Percentiles rank a stretch among this genome's conserved stretches.
These are phyloP conservation scores for Salvia sclarea DNA, from an alignment of 305 asterid genomes.

Conservation along the genomic window DNA sequence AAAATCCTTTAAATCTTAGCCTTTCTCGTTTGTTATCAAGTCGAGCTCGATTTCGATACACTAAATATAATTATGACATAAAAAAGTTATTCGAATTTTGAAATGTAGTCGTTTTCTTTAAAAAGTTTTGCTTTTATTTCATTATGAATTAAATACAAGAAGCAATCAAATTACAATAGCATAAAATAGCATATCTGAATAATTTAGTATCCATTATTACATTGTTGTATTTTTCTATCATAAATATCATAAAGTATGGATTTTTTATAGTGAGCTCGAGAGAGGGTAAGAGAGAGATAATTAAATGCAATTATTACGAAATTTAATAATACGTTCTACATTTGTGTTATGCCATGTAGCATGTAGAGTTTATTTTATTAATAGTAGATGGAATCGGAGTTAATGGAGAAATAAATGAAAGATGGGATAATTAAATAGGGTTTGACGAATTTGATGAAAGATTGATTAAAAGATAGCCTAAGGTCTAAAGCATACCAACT, in stretches of 20 bases:
- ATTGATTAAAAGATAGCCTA: not conserved
- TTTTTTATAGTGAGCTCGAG: no score
- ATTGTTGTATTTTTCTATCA: no score
- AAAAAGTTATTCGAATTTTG: no score
- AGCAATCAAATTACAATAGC: not conserved
- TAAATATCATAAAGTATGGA: no score
- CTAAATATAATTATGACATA: no score
- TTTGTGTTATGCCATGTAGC: conserved; percentile 9
- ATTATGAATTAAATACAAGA: no score
- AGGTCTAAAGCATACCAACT: not conserved
- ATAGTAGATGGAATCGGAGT: not conserved
- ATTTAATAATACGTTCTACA: not conserved
- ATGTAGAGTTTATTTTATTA: not conserved
- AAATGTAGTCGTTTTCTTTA: no score
- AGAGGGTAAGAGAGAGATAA: not conserved
- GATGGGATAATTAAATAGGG: conserved; percentile 28
- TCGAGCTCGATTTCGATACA: no score
- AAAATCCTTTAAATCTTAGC: no score
- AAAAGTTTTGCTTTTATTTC: no score
- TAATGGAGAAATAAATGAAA: conserved; percentile 35
- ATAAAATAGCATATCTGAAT: not conserved
- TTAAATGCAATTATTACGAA: not conserved
- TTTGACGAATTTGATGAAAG: conserved; percentile 31
- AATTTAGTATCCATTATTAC: not conserved
- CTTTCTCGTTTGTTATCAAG: no score